phyloP scores from a whole-genome alignment of 371 early-diverging fungal species.

The Syncephalis plumigaleata region DNA sequence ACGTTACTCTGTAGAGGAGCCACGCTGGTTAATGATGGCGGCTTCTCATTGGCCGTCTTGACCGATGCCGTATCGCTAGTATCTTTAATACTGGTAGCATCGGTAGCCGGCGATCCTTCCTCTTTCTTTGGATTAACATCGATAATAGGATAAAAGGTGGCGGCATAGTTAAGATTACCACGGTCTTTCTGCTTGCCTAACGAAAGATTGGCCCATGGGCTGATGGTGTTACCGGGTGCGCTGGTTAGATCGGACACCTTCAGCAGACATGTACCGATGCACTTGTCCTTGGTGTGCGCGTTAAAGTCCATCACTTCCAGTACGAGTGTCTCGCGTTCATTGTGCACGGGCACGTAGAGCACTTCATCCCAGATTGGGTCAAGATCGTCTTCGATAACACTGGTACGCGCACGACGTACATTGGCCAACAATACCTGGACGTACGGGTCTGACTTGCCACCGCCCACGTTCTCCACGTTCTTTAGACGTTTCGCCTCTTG shows the following conservation, averaged over 20 bases:
- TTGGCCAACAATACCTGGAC: constrained; percentile 12
- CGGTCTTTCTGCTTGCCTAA: neutral
- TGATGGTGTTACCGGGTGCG: neutral
- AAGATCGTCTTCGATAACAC: constrained; percentile 44
- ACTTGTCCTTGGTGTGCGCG: constrained; percentile 36
- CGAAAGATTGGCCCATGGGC: neutral
- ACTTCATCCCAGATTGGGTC: constrained; percentile 82
- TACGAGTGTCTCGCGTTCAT: constrained; percentile 39
- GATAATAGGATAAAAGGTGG: neutral
- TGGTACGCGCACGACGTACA: constrained; percentile 22
- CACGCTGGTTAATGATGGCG: no score
- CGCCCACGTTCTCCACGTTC: constrained; percentile 35
- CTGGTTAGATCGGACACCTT: constrained; percentile 13
- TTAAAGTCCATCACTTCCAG: constrained; percentile 67
- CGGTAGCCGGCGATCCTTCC: neutral
- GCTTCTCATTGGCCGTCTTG: neutral
- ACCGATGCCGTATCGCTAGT: neutral
- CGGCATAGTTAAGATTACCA: neutral
- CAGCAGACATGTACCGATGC: constrained; percentile 34
- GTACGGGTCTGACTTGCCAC: constrained; percentile 67
- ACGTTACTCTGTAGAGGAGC: neutral
- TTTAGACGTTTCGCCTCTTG: constrained; percentile 52
- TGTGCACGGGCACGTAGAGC: constrained; percentile 53
- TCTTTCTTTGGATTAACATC: neutral
- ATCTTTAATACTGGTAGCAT: neutral